Evolutionary conservation across 1,284 basidiomycete genomes (phyloP), one percentile per base, ranked within the genome.

Genomic region (Singerocomus inundabilis): DNA sequence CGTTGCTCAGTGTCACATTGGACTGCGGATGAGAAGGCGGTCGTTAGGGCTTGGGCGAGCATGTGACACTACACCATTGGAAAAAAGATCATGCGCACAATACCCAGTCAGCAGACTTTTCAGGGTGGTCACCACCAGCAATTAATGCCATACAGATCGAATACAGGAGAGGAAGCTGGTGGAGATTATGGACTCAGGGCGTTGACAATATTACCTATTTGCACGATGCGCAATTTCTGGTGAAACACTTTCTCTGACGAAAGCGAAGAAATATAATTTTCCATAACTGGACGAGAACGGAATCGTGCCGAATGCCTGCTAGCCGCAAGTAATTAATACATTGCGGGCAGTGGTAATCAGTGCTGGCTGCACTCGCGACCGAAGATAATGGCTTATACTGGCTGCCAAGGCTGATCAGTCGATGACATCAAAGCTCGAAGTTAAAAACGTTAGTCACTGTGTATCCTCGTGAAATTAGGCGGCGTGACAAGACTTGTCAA

Each of bases 291-390:
- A 29, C 21, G n/a, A 29, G 18, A n/a, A 36, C 2, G 36, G 4
- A 10, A 10, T 10, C 42, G 4, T 52, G 44, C 53, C 54, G 44
- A 25, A 55, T 61, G 6, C 35, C 47, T 35, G 40, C 21, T 28
- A 49, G 52, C 18, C 52, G 49, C 16, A 62, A 34, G 44, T 21
- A 21, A 21, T 21, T 52, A 58, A 42, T 52, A 51, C 16, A 40
- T 49, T 24, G 57, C 38, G 1, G 52, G 49, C 21, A 33, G n/a
- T n/a, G 5, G 49, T 60, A 28, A 62, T 57, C 11, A 31, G 60
- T 60, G 28, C 60, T 55, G 26, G 46, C 28, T 3, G 60, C 55
- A 13, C 51, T 49, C 11, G 55, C 38, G 3, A 45, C 7, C 10
- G 48, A 37, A 15, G 50, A 33, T 16, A 33, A 1, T n/a, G 49